Percentiles rank a stretch among this genome's conserved stretches.
phyloP scores from a whole-genome alignment of 2,329 filamentous ascomycete genomes.

The Aspergillus japonicus region DNA sequence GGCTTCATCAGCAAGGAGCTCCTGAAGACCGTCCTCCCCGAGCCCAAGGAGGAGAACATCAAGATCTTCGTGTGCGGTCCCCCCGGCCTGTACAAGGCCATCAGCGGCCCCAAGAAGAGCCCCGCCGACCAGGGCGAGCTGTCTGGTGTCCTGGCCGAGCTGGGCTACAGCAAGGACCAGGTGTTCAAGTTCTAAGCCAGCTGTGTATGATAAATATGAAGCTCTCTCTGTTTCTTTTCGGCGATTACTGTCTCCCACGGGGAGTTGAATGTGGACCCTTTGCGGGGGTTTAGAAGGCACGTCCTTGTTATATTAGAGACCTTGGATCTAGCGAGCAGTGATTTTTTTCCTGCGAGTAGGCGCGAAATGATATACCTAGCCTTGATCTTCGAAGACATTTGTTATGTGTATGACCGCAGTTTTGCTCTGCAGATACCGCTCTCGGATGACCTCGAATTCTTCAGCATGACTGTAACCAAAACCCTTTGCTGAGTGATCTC shows the following conservation, averaged over 20 bases:
- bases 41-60: conserved; percentile 86
- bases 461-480: too few relatives aligned
- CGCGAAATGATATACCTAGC: not conserved
- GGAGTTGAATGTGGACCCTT: not conserved
- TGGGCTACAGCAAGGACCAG: conserved; percentile 83
- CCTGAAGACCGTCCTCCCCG: conserved; percentile 89
- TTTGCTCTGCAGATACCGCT: not conserved
- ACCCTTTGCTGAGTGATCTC: too few relatives aligned
- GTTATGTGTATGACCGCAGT: not conserved
- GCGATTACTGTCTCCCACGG: not conserved
- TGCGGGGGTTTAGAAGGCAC: not conserved
- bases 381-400: not conserved
- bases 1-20: conserved; percentile 88
- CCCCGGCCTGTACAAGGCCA: conserved; percentile 87
- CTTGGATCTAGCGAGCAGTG: conserved; percentile 1
- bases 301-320: not conserved
- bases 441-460: not conserved
- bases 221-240: not conserved
- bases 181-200: conserved; percentile 83
- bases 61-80: conserved; percentile 97
- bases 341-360: not conserved
- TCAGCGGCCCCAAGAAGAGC: conserved; percentile 85
- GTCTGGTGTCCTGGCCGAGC: conserved; percentile 73
- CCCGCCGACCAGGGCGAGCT: conserved; percentile 95
- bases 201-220: not conserved